Evolutionary conservation across 2,329 filamentous ascomycete genomes (phyloP).

Genomic region (Verticillium klebahnii): DNA sequence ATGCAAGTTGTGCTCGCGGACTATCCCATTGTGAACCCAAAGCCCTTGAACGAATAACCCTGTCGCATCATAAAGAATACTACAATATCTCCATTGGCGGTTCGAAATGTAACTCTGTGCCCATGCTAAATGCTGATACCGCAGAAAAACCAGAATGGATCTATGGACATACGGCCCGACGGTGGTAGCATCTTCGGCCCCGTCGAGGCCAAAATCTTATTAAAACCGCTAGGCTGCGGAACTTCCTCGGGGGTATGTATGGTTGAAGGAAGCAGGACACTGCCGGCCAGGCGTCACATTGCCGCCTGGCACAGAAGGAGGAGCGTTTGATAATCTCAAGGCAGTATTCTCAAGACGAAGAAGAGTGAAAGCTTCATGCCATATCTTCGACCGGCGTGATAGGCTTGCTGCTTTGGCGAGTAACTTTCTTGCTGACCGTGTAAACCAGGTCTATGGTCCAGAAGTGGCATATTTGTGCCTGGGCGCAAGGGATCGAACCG

Average conservation of each 20-base stretch:
- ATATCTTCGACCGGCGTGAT: constrained; percentile 34
- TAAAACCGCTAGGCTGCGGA: constrained; percentile 8
- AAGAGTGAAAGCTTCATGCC: constrained; percentile 30
- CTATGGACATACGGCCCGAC: constrained; percentile 38
- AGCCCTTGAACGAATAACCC: too few relatives aligned
- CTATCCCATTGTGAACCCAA: too few relatives aligned
- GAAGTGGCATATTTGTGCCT: constrained; percentile 65
- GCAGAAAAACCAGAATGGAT: constrained; percentile 37
- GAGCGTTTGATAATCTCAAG: neutral
- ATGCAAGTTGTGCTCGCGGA: too few relatives aligned
- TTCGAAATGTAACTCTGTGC: constrained; percentile 24
- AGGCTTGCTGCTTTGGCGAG: constrained; percentile 43
- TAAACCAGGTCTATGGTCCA: constrained; percentile 67
- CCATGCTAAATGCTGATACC: constrained; percentile 44
- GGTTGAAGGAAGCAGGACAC: neutral
- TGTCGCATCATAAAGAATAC: too few relatives aligned
- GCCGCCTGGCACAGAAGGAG: neutral
- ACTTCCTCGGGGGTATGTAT: neutral
- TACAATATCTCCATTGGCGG: neutral
- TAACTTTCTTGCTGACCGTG: constrained; percentile 66
- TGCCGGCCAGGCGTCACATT: neutral
- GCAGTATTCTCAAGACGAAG: neutral
- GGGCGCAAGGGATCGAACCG: constrained; percentile 61
- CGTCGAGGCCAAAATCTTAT: neutral
- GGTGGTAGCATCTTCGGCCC: neutral